Evolutionary conservation across 805 yeast genomes (phyloP), one percentile per base, ranked within the genome.

Genomic region (Schizosaccharomyces octosporus): DNA sequence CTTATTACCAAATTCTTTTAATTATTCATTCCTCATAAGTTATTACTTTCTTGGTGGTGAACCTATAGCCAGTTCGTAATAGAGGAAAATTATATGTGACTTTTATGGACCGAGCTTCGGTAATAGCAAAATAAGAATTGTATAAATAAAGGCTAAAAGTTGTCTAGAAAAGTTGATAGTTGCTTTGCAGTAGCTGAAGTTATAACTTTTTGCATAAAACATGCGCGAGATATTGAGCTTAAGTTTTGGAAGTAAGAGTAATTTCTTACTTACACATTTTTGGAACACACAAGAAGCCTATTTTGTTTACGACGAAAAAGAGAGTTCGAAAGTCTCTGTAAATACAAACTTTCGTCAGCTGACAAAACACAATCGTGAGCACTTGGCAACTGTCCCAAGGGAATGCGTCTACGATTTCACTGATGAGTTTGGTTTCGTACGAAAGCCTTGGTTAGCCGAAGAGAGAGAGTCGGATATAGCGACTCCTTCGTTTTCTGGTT

Each of bases 221-320:
- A 85, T 85, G 93, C 81, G 78, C 62, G 95, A 88, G 67, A 73
- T 85, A 0, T 69, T 89, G 21, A 83, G 80, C 7, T 64, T 87
- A 0, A 81, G 93, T 2, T 72, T 80, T 4, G 85, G 95, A 0
- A 89, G 84, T 15, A 68, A 75, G 31, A 77, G 95, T 0, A 86
- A 85, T 66, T 88, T 85, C 69, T 70, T 85, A n/a, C 69, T 78
- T 2, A 78, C 95, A 0, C 95, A 86, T 66, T 82, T 87, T 68
- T 85, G 81, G 73, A 89, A 90, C 67, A 71, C 78, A 17, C 95
- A 87, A 69, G 94, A 86, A 62, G 71, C 79, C 6, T 81, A 79
- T 66, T 75, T 83, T 55, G 81, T 80, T 39, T 83, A 77, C 68
- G 69, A 62, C 13, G 67, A 65, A n/a, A 67, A 62, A 17, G 66